Conservation (phyloP, 768 basidiomycete species). For the Amanita pseudoporphyria region DNA sequence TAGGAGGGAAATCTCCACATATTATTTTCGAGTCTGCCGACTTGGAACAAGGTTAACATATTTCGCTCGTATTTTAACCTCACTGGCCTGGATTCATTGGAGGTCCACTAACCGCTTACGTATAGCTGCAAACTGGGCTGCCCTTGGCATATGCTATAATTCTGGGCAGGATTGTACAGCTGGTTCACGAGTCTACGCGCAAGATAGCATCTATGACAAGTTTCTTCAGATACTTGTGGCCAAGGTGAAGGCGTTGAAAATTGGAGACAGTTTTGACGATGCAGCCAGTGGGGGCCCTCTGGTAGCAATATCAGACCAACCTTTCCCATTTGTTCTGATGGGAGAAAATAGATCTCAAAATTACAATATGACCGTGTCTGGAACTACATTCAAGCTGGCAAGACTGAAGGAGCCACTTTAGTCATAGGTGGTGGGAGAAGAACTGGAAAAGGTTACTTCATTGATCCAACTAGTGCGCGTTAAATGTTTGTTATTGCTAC, state of each 20-base stretch:
- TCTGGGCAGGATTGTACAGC: conserved; percentile 93
- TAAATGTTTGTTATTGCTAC: background rate
- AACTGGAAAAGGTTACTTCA: conserved; percentile 71
- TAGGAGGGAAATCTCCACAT: conserved; percentile 89
- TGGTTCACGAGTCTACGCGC: conserved; percentile 84
- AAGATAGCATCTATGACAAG: conserved; percentile 80
- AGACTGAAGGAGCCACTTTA: conserved; percentile 71
- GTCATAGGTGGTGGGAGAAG: conserved; percentile 76
- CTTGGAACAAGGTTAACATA: conserved; percentile 62
- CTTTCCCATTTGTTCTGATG: conserved; percentile 4
- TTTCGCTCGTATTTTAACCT: background rate
- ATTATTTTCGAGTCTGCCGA: conserved; percentile 89
- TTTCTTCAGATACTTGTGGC: conserved; percentile 59
- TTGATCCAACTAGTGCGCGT: conserved; percentile 78
- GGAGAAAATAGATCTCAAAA: conserved; percentile 58
- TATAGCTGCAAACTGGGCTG: conserved; percentile 76
- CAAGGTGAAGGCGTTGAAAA: conserved; percentile 58
- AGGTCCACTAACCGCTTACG: background rate
- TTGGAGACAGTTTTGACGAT: conserved; percentile 79
- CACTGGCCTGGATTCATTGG: background rate
- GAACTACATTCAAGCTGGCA: conserved; percentile 82
- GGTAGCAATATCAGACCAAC: conserved; percentile 27
- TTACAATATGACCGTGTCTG: conserved; percentile 80
- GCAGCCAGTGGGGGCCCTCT: conserved; percentile 73
- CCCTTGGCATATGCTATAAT: conserved; percentile 80